Percentiles rank a stretch among this genome's conserved stretches.
Conservation (phyloP, 352 stramenopile genomes). For the Globisporangium emineosum region DNA sequence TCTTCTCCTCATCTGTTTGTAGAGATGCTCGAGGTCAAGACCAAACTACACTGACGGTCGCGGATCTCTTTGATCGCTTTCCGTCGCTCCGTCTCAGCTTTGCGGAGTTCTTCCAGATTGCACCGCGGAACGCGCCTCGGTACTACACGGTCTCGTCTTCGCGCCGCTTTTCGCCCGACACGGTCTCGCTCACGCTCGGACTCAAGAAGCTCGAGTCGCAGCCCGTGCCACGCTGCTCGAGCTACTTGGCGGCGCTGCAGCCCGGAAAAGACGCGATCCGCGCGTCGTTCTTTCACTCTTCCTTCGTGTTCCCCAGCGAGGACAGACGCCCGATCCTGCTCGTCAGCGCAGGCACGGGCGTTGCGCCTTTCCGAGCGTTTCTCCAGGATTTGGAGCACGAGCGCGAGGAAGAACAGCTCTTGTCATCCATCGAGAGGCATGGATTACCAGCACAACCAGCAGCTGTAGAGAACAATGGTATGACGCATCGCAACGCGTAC, state of each 20-base stretch:
- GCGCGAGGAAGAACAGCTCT: slow-evolving; percentile 10
- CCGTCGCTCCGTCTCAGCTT: slow-evolving; percentile 66
- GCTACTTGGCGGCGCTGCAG: slow-evolving; percentile 52
- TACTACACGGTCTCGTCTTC: slow-evolving; percentile 88
- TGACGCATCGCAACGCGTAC: slow-evolving; percentile 42
- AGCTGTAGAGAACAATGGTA: slow-evolving; percentile 1
- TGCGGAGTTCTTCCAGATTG: slow-evolving; percentile 62
- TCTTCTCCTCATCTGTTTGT: neutral
- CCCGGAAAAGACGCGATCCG: slow-evolving; percentile 43
- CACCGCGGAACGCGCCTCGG: slow-evolving; percentile 53
- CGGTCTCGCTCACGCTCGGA: slow-evolving; percentile 71
- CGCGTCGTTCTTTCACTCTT: slow-evolving; percentile 69
- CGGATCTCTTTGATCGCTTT: slow-evolving; percentile 67
- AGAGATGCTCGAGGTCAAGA: neutral
- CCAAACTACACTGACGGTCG: slow-evolving; percentile 26
- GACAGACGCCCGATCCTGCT: slow-evolving; percentile 66
- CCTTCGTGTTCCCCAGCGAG: slow-evolving; percentile 68
- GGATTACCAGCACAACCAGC: slow-evolving; percentile 10
- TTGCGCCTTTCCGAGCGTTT: slow-evolving; percentile 81
- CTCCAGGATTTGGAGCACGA: slow-evolving; percentile 74
- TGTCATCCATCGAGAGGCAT: neutral
- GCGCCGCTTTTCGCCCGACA: slow-evolving; percentile 44
- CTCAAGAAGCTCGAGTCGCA: slow-evolving; percentile 46
- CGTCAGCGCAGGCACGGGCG: slow-evolving; percentile 74
- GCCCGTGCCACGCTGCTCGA: slow-evolving; percentile 73